Evolutionary conservation across 257 asterid genomes (phyloP), one percentile per base, ranked within the genome.

Genomic region (Striga asiatica): DNA sequence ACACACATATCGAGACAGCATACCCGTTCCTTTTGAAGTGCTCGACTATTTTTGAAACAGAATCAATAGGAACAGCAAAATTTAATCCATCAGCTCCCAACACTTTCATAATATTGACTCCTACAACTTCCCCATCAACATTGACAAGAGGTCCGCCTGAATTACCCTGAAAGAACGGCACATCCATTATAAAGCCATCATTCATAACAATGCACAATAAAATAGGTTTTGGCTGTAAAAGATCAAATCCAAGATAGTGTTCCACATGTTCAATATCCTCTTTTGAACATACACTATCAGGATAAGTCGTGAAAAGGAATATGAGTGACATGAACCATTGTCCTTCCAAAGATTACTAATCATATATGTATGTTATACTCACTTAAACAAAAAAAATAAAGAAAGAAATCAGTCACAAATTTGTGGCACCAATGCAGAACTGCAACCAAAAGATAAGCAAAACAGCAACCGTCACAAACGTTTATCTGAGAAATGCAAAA

Each of bases 121-220:
- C 96, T 13, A 89, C 25, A 45, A 89, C 80, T 79, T 89, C 96
- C 51, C 97, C 97, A 61, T 89, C 89, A 60, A 76, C 63, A 69
- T 85, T 83, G 60, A 85, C 80, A 56, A 89, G 91, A 56, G 97
- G 97, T 58, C 96, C 97, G 11, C 96, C 94, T 24, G 96, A 85
- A 77, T 89, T 89, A 54, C 96, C 97, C 97, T 89, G 55, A 70
- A 77, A 43, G 16, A 56, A 49, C 37, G 21, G 32, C n/a, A 49
- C 71, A 29, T 22, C 61, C 16, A 41, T 41, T 41, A 41, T 17
- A 14, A 39, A n/a, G 8, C 21, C 6, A 39, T 13, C 14, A 32
- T 19, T 35, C 61, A 51, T 51, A 23, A 35, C 53, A 58, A 56
- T 19, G 25, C 60, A 57, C 48, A 27, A 52, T 50, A 32, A 42